Base-by-base conservation (phyloP, 75 land plant species). In the Pseudotsuga menziesii region DNA sequence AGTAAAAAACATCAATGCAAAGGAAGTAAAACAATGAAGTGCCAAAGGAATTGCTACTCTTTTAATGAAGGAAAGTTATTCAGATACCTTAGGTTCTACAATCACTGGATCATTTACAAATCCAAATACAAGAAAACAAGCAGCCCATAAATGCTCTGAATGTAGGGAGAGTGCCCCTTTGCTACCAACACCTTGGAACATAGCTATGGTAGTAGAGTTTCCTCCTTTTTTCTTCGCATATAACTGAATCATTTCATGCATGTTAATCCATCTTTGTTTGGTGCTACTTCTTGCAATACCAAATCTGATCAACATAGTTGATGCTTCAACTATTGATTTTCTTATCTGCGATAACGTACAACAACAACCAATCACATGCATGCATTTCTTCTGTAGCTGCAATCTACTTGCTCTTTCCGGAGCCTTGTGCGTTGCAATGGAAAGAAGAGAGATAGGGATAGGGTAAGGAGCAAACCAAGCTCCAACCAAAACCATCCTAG, bases 391-490 rank as follows among this genome's bases (percentile, higher is more conserved):
- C 87, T 87, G 85, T 15, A 83, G 12, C 5, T 54, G 58, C 56
- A 62, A 44, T 0, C 81, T 29, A 14, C 54, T 69, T 15, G 77
- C 62, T 57, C 82, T 82, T 58, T 78, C 77, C 11, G 85, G 85
- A 16, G 84, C 58, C 78, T 85, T 89, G 20, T 80, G 62, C 4
- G 94, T 91, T 12, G 94, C 91, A 9, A 83, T 29, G 23, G 94
- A 85, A 58, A 96, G 74, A 8, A 93, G 80, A 15, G 88, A 77
- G 39, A 91, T 58, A 7, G 96, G 94, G 79, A 87, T 81, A 6
- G 94, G 79, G 58, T 81, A 67, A 0, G 98, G 93, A 29, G 92
- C 96, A 76, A 93, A 91, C 92, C 94, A 96, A 4, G 91, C 94
- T 26, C 92, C 83, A 2, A 82, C 92, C 74, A 69, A 88, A 58